These are phyloP conservation scores for Alternaria angustiovoidea DNA, from an alignment of 2,329 filamentous ascomycete genomes.

Conservation along the genomic window DNA sequence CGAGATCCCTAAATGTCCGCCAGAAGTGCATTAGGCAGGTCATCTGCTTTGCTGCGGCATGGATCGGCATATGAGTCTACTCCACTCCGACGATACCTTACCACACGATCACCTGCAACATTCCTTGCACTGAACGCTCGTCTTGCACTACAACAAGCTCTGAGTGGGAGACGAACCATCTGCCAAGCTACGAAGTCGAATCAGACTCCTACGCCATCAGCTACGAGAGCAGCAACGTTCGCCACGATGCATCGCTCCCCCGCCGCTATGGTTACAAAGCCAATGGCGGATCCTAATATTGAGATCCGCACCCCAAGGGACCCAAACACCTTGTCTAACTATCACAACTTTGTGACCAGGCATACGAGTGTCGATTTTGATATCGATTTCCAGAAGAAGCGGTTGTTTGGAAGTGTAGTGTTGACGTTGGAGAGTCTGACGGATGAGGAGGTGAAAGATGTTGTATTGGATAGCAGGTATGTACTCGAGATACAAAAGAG, in stretches of 20 bases:
- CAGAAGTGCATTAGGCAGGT: conserved; percentile 23
- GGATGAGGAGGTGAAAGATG: conserved; percentile 74
- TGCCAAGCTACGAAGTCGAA: not conserved
- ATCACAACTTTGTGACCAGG: conserved; percentile 83
- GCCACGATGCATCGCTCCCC: conserved; percentile 34
- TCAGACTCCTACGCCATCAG: not conserved
- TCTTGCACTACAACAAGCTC: not conserved
- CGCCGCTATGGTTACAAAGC: conserved; percentile 47
- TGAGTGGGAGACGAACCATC: not conserved
- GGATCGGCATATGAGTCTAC: conserved; percentile 23
- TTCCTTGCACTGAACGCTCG: not conserved
- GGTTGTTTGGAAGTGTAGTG: conserved; percentile 77
- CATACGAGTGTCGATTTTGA: conserved; percentile 84
- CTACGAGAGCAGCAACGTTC: conserved; percentile 7
- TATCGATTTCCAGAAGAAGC: conserved; percentile 83
- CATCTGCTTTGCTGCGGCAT: conserved; percentile 17
- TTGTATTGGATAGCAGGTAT: conserved; percentile 83
- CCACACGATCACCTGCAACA: conserved; percentile 11
- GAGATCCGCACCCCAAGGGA: conserved; percentile 67
- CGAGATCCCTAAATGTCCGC: conserved; percentile 10
- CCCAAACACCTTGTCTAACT: conserved; percentile 91
- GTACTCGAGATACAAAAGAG: not conserved
- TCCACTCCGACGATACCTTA: conserved; percentile 22
- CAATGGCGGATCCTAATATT: conserved; percentile 47
- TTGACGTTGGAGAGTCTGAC: conserved; percentile 81